phyloP scores from a whole-genome alignment of 306 rosid genomes.

The Adenanthera pavonina region DNA sequence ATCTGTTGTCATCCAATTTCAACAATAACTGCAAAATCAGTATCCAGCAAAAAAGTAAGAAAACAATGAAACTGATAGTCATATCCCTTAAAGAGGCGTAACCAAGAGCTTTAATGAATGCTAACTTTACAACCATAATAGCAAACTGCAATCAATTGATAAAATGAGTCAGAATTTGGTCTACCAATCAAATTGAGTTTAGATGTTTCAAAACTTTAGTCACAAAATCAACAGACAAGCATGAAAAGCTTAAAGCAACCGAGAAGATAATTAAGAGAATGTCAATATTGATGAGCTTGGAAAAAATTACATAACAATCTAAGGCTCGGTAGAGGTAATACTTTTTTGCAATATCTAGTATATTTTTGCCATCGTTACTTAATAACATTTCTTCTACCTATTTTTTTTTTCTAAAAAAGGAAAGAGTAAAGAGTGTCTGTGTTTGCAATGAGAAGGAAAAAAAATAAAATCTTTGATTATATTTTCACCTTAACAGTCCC shows the following conservation, averaged over 20 bases:
- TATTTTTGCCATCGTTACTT: not conserved
- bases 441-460: not conserved
- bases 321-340: not conserved
- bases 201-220: constrained; percentile 30
- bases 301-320: not conserved
- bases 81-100: constrained; percentile 20
- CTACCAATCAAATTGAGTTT: constrained; percentile 12
- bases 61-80: constrained; percentile 25
- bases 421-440: not conserved
- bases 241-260: constrained; percentile 15
- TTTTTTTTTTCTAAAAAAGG: too few species aligned
- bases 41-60: constrained; percentile 1
- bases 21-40: constrained; percentile 73
- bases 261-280: not conserved
- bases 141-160: constrained; percentile 14
- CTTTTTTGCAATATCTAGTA: not conserved
- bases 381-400: not conserved
- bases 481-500: constrained; percentile 84
- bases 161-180: constrained; percentile 4
- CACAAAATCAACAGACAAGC: constrained; percentile 13
- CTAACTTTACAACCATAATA: constrained; percentile 15
- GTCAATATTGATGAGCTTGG: not conserved
- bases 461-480: not conserved
- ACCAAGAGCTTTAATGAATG: not conserved
- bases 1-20: constrained; percentile 89